Evolutionary conservation across 1,139 yeast genomes (phyloP), one percentile per base, ranked within the genome.

Genomic region (Geotrichum restrictum): DNA sequence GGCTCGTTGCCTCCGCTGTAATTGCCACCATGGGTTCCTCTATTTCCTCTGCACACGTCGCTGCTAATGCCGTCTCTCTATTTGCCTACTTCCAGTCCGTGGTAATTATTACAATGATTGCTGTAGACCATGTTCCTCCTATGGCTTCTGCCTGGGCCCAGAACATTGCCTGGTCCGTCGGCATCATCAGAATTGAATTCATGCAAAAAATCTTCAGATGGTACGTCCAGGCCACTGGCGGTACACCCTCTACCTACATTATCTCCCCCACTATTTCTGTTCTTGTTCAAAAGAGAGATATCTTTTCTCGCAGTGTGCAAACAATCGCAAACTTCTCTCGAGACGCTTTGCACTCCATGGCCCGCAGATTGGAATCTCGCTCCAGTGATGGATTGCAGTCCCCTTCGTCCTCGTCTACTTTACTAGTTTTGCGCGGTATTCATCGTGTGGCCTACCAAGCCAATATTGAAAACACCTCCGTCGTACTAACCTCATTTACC

Each of bases 61-160:
- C 98, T 13, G 88, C 97, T 19, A 93, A 93, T 71, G 85, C 97
- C 22, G 83, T 89, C 71, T 86, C 96, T 2, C 76, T 93, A 62
- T 91, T 93, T 71, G 80, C 87, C 58, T 93, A 93, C 73, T 94
- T 93, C 79, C 99, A 93, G 74, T 84, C 88, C 58, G 76, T 89
- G 65, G 96, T 96, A 32, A 84, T 93, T 61, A 83, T 95, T 37
- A 81, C 96, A 40, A 91, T 93, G 96, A 85, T 88, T 86, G 96
- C 95, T 45, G 97, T 91, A 37, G 83, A 91, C 39, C 78, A 82
- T 59, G 91, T 89, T 4, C 98, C 98, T 5, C 98, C 98, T 21
- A 89, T 93, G 62, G 98, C 98, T 14, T 86, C 95, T 1, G 89
- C 98, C 11, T 93, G 98, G 98, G 83, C 95, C 40, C 97, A 93